A percentile compares a stretch with the other conserved stretches of the same genome.
phyloP scores from a whole-genome alignment of 345 rosid species.

The Bruguiera sexangula region DNA sequence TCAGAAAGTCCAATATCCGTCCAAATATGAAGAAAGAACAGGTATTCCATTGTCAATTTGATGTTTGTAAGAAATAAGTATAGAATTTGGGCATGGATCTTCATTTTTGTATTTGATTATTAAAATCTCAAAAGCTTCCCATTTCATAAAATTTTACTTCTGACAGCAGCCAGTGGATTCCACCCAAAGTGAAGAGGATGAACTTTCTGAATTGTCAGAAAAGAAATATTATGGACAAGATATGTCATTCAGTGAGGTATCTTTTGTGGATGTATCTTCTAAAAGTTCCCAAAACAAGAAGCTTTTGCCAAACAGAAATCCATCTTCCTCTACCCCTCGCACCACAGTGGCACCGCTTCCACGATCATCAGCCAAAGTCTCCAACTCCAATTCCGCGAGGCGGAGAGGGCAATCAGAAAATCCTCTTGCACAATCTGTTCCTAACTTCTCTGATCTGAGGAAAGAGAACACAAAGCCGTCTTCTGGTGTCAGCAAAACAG shows the following conservation, averaged over 20 bases:
- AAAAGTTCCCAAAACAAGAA: constrained; percentile 50
- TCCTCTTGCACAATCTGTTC: constrained; percentile 77
- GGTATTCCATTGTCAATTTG: constrained; percentile 43
- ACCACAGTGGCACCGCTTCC: constrained; percentile 52
- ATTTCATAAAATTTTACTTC: constrained; percentile 42
- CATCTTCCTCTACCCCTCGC: constrained; percentile 54
- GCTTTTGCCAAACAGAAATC: constrained; percentile 45
- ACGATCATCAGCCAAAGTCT: constrained; percentile 56
- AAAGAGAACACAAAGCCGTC: constrained; percentile 83
- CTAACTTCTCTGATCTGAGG: constrained; percentile 77
- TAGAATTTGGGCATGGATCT: constrained; percentile 10
- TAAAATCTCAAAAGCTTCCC: constrained; percentile 9
- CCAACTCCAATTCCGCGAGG: constrained; percentile 51
- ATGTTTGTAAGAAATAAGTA: constrained; percentile 7
- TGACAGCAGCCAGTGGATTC: constrained; percentile 61
- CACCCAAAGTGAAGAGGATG: constrained; percentile 71
- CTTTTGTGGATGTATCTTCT: constrained; percentile 41
- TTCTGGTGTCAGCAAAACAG: constrained; percentile 50
- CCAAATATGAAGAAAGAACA: constrained; percentile 59
- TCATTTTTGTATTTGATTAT: constrained; percentile 1
- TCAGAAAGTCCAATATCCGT: constrained; percentile 49
- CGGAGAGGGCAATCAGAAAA: constrained; percentile 67
- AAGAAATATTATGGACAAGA: constrained; percentile 45
- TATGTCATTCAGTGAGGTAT: constrained; percentile 37
- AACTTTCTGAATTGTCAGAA: constrained; percentile 36